phyloP scores from a whole-genome alignment of 352 stramenopile genomes.

The Globisporangium polare region DNA sequence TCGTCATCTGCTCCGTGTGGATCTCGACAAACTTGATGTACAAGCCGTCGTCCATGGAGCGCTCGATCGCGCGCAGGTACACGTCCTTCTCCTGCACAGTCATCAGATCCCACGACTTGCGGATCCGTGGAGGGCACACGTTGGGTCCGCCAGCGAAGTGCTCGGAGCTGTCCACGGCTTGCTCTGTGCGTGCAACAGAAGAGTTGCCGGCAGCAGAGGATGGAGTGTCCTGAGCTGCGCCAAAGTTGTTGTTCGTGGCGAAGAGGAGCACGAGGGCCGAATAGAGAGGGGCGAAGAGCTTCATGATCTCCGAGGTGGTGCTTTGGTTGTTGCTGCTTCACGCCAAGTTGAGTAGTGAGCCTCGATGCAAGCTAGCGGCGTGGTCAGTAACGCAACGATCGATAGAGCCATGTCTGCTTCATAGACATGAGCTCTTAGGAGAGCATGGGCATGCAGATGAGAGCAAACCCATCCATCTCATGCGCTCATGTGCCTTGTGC shows the following conservation, averaged over 20 bases:
- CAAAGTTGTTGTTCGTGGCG: background rate
- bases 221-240: slow-evolving; percentile 5
- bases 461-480: slow-evolving; percentile 1
- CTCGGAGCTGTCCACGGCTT: slow-evolving; percentile 3
- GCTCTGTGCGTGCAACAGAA: background rate
- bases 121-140: slow-evolving; percentile 61
- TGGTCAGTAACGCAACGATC: background rate
- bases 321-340: slow-evolving; percentile 4
- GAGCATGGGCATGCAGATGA: background rate
- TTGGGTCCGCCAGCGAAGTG: slow-evolving; percentile 1
- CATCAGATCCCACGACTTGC: slow-evolving; percentile 71
- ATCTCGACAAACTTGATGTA: slow-evolving; percentile 89
- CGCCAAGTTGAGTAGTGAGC: slow-evolving; percentile 2
- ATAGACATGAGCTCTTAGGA: background rate
- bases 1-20: slow-evolving; percentile 84
- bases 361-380: background rate
- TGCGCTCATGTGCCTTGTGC: background rate
- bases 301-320: slow-evolving; percentile 7
- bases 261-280: background rate
- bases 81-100: slow-evolving; percentile 57
- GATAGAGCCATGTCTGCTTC: background rate
- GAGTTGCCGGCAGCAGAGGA: background rate
- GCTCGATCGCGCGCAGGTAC: slow-evolving; percentile 71
- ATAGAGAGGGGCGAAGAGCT: slow-evolving; percentile 1
- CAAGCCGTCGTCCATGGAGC: slow-evolving; percentile 73